These are phyloP conservation scores for Globisporangium heterothallicum DNA, from an alignment of 352 stramenopile genomes.

Conservation along the genomic window DNA sequence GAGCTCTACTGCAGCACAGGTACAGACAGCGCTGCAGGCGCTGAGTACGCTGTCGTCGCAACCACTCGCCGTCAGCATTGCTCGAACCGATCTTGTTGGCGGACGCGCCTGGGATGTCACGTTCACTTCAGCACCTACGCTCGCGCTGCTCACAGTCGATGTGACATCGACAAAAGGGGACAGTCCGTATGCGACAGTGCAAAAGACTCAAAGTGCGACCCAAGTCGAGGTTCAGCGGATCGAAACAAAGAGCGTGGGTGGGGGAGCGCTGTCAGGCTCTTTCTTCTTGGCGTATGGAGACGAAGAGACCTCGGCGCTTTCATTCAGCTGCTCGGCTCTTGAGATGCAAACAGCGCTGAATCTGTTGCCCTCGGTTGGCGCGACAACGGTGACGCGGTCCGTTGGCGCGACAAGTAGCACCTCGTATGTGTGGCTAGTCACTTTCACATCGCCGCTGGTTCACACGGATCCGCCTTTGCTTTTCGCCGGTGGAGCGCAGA, in stretches of 20 bases:
- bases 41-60: slow-evolving; percentile 4
- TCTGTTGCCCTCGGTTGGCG: slow-evolving; percentile 16
- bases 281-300: slow-evolving; percentile 28
- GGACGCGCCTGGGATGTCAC: slow-evolving; percentile 21
- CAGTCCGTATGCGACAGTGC: not conserved
- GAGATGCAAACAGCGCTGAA: slow-evolving; percentile 26
- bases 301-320: slow-evolving; percentile 19
- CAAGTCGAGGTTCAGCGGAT: slow-evolving; percentile 26
- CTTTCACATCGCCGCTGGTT: slow-evolving; percentile 16
- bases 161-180: slow-evolving; percentile 4
- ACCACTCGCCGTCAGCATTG: slow-evolving; percentile 3
- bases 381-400: slow-evolving; percentile 9
- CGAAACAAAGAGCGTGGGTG: slow-evolving; percentile 10
- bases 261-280: slow-evolving; percentile 17
- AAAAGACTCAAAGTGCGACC: slow-evolving; percentile 11
- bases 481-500: slow-evolving; percentile 16
- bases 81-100: slow-evolving; percentile 11
- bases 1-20: not conserved
- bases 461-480: slow-evolving; percentile 15
- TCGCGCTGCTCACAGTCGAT: slow-evolving; percentile 11
- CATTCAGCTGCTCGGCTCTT: slow-evolving; percentile 15
- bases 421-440: slow-evolving; percentile 21
- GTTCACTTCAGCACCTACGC: slow-evolving; percentile 6
- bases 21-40: slow-evolving; percentile 9
- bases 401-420: slow-evolving; percentile 5